Evolutionary conservation across 2,329 filamentous ascomycete genomes (phyloP).

Genomic region (Colletotrichum liriopes): DNA sequence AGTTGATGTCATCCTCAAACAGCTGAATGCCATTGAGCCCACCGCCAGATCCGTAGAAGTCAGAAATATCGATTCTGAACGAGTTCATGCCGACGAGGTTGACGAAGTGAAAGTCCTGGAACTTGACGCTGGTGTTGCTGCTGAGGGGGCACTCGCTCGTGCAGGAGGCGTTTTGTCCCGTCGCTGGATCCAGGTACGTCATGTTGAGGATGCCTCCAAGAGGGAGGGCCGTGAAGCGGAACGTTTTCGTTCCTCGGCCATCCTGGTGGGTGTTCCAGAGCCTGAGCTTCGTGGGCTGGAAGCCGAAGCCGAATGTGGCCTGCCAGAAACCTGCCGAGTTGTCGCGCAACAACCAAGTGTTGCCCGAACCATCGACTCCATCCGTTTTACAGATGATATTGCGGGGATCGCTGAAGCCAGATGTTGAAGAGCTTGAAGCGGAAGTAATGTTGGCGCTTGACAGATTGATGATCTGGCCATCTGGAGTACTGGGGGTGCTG

Average conservation of each 20-base stretch:
- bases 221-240: slow-evolving; percentile 87
- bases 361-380: slow-evolving; percentile 77
- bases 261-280: slow-evolving; percentile 90
- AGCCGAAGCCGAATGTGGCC: slow-evolving; percentile 86
- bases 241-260: slow-evolving; percentile 89
- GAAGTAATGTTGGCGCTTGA: slow-evolving; percentile 82
- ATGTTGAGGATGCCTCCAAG: slow-evolving; percentile 96
- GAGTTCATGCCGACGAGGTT: slow-evolving; percentile 89
- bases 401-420: slow-evolving; percentile 81
- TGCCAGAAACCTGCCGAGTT: slow-evolving; percentile 85
- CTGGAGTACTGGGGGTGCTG: slow-evolving; percentile 75
- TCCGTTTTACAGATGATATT: slow-evolving; percentile 87
- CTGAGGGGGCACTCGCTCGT: slow-evolving; percentile 90
- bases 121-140: slow-evolving; percentile 74
- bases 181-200: slow-evolving; percentile 85
- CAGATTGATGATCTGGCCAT: slow-evolving; percentile 88
- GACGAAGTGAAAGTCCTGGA: slow-evolving; percentile 93
- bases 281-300: slow-evolving; percentile 88
- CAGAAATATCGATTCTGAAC: slow-evolving; percentile 88
- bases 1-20: slow-evolving; percentile 86
- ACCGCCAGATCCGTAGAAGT: slow-evolving; percentile 88
- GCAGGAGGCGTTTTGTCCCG: slow-evolving; percentile 79
- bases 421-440: slow-evolving; percentile 71
- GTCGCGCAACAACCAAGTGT: slow-evolving; percentile 87
- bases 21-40: slow-evolving; percentile 90